phyloP scores from a whole-genome alignment of 148 eudicot species.

The Vaccinium corymbosum region DNA sequence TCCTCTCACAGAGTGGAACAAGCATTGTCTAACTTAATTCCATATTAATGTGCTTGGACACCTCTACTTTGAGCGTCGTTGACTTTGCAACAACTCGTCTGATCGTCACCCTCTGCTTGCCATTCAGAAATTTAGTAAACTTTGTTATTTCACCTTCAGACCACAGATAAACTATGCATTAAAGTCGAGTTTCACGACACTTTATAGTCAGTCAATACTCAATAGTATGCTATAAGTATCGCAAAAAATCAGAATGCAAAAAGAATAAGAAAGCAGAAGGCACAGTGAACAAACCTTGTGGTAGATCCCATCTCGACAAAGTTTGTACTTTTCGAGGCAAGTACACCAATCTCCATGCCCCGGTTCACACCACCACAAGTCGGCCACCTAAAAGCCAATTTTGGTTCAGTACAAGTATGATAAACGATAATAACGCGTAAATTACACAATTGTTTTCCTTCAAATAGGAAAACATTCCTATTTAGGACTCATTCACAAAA shows the following conservation, averaged over 20 bases:
- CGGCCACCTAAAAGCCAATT: slow-evolving; percentile 52
- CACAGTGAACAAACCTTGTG: slow-evolving; percentile 59
- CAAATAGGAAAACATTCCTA: not conserved
- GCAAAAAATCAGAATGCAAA: not conserved
- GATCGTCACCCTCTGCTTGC: not conserved
- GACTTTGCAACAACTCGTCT: not conserved
- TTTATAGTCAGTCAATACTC: not conserved
- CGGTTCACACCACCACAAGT: slow-evolving; percentile 87
- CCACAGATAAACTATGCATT: not conserved
- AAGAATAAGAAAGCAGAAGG: slow-evolving; percentile 7
- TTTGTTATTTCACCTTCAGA: not conserved
- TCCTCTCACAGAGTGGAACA: not conserved
- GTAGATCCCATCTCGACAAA: slow-evolving; percentile 89
- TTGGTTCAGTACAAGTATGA: slow-evolving; percentile 10
- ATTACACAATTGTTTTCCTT: not conserved
- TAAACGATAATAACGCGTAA: not conserved
- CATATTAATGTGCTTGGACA: not conserved
- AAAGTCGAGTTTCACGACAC: not conserved
- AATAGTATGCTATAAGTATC: not conserved
- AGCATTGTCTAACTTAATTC: not conserved
- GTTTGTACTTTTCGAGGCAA: slow-evolving; percentile 83
- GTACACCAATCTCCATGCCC: slow-evolving; percentile 98
- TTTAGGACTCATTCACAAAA: slow-evolving; percentile 1
- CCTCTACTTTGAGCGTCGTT: not conserved
- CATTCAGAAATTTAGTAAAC: slow-evolving; percentile 2